Evolutionary conservation across 1,139 yeast genomes (phyloP).

Genomic region (Geotrichum bryndzae): DNA sequence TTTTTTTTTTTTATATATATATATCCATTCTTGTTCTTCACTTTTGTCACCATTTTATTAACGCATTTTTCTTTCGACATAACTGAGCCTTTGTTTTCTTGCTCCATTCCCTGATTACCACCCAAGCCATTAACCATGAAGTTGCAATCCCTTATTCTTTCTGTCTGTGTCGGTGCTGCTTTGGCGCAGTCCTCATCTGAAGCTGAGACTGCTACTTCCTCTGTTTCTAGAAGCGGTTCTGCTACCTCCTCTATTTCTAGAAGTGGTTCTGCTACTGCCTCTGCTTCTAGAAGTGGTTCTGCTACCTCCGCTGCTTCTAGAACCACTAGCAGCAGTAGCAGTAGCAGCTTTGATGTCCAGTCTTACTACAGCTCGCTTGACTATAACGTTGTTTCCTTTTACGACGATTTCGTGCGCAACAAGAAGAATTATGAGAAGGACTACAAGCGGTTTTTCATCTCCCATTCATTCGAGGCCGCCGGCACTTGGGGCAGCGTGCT

Average conservation of each 20-base stretch:
- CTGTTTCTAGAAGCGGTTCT: not conserved
- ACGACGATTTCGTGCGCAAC: slow-evolving; percentile 7
- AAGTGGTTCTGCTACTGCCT: too few species aligned
- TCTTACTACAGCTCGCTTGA: slow-evolving; percentile 7
- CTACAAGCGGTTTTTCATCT: slow-evolving; percentile 11
- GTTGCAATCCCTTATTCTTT: not conserved
- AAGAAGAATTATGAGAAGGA: slow-evolving; percentile 2
- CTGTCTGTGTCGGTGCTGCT: not conserved
- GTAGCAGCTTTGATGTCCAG: not conserved
- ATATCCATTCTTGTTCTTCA: not conserved
- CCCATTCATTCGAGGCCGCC: slow-evolving; percentile 11
- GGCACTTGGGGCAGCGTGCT: slow-evolving; percentile 1
- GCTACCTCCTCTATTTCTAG: not conserved
- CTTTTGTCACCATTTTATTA: not conserved
- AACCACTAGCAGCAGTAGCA: too few species aligned
- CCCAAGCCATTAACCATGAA: not conserved
- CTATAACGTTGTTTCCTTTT: slow-evolving; percentile 13
- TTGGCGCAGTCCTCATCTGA: not conserved
- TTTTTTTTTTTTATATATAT: not conserved
- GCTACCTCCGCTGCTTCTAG: not conserved
- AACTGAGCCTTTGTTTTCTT: not conserved
- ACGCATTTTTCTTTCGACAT: too few species aligned
- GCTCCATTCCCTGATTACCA: not conserved
- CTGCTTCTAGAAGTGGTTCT: too few species aligned
- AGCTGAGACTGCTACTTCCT: not conserved